A percentile compares a stretch with the other conserved stretches of the same genome.
Evolutionary conservation across 2,329 filamentous ascomycete genomes (phyloP).

Genomic region (Cytospora leucostoma): DNA sequence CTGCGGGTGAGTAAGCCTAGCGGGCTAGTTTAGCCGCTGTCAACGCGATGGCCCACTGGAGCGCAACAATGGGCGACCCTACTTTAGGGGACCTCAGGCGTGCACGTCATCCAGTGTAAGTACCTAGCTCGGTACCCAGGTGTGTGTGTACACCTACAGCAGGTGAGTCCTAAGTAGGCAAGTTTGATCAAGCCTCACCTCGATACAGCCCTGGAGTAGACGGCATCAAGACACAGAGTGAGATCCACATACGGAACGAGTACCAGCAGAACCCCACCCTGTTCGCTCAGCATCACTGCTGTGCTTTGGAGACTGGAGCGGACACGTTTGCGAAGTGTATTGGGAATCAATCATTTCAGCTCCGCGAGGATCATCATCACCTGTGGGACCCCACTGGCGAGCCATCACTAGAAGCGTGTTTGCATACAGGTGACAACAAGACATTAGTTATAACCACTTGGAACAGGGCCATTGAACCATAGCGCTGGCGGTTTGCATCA

Average conservation of each 20-base stretch:
- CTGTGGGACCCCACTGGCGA: too few species aligned
- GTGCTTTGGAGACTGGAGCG: background rate
- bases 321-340: constrained; percentile 1
- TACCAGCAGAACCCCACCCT: background rate
- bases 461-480: background rate
- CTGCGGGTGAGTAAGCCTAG: background rate
- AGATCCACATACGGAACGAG: background rate
- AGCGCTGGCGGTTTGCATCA: background rate
- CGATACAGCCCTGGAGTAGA: background rate
- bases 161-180: constrained; percentile 1
- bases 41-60: constrained; percentile 8
- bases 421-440: background rate
- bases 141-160: too few species aligned
- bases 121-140: background rate
- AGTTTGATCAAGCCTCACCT: background rate
- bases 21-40: constrained; percentile 12
- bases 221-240: background rate
- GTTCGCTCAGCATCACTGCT: background rate
- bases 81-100: background rate
- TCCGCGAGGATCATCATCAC: background rate
- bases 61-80: background rate
- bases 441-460: background rate
- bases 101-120: constrained; percentile 13
- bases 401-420: background rate
- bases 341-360: background rate